Percentiles rank a stretch among this genome's conserved stretches.
phyloP scores from a whole-genome alignment of 257 asterid species.

The Solanum arcanum region DNA sequence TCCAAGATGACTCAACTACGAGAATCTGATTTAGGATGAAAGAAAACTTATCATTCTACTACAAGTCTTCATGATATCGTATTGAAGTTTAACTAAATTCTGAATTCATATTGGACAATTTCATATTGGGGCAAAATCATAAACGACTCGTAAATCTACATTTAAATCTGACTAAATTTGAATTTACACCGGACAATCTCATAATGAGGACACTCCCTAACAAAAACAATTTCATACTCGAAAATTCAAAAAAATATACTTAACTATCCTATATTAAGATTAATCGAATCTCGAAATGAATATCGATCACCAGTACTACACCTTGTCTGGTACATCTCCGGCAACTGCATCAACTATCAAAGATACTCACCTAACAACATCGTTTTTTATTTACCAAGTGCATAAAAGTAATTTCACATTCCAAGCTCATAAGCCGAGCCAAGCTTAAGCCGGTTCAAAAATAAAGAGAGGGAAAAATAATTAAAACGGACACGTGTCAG shows the following conservation, averaged over 20 bases:
- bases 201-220: no score
- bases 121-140: background rate
- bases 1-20: no score
- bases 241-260: no score
- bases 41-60: no score
- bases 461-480: background rate
- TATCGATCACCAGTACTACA: background rate
- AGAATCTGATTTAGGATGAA: no score
- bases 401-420: background rate
- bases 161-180: no score
- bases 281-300: background rate
- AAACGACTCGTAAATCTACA: no score
- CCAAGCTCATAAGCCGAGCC: background rate
- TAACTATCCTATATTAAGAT: background rate
- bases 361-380: background rate
- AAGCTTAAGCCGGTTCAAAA: background rate
- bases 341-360: background rate
- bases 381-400: background rate
- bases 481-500: conserved; percentile 6
- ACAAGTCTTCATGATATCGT: no score
- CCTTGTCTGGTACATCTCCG: conserved; percentile 8
- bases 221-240: no score
- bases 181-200: no score
- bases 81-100: no score
- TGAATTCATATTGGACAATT: no score